Evolutionary conservation across 164 flowering plant genomes (phyloP).

Genomic region (Annona squamosa): DNA sequence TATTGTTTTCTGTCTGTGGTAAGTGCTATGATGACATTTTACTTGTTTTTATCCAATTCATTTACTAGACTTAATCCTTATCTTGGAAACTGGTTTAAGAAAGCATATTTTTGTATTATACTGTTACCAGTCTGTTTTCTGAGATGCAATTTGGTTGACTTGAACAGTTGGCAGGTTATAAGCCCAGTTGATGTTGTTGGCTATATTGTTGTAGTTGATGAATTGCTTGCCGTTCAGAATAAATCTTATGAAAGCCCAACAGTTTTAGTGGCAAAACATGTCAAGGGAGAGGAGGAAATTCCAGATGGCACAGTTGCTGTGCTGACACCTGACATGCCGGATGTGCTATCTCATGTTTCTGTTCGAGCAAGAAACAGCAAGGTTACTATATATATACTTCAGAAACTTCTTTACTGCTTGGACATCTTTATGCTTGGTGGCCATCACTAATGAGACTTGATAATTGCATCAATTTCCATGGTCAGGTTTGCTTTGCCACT

Average conservation of each 20-base stretch:
- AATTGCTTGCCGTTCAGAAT: conserved; percentile 87
- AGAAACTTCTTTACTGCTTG: conserved; percentile 4
- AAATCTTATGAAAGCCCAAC: conserved; percentile 66
- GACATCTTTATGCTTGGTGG: not conserved
- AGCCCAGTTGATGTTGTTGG: conserved; percentile 92
- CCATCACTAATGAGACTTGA: not conserved
- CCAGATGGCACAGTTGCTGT: conserved; percentile 97
- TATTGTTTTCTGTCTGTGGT: not conserved
- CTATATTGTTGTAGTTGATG: conserved; percentile 76
- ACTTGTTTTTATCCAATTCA: not conserved
- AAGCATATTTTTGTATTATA: not conserved
- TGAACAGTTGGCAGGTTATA: conserved; percentile 96
- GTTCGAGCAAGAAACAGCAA: conserved; percentile 97
- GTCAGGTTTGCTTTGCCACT: conserved; percentile 91
- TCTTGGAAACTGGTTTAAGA: not conserved
- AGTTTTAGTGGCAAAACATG: conserved; percentile 78
- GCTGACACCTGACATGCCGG: conserved; percentile 98
- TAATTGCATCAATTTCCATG: conserved; percentile 1
- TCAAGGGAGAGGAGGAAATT: conserved; percentile 97
- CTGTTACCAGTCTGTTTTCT: conserved; percentile 10
- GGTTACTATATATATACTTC: conserved; percentile 28
- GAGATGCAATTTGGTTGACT: conserved; percentile 17
- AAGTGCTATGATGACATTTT: not conserved
- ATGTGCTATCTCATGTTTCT: conserved; percentile 97
- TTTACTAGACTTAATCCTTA: not conserved